phyloP scores from a whole-genome alignment of 352 stramenopile genomes.

The Globisporangium cystogenes region DNA sequence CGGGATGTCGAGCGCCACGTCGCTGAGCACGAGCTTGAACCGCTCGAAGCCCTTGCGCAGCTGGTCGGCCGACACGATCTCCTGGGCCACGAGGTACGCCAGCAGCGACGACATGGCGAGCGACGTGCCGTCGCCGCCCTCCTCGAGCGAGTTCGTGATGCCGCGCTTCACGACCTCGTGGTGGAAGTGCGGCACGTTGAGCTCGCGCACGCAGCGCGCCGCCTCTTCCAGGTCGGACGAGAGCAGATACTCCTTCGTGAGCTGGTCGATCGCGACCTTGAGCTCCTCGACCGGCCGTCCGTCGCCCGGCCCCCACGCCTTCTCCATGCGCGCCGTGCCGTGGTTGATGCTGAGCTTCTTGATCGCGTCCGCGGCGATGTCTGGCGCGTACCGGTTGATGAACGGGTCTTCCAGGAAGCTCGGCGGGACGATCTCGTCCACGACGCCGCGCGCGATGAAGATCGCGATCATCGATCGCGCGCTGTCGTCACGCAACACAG shows the following conservation, averaged over 20 bases:
- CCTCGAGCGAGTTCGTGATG: slow-evolving; percentile 52
- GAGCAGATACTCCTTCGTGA: slow-evolving; percentile 96
- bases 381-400: slow-evolving; percentile 90
- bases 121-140: slow-evolving; percentile 35
- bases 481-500: slow-evolving; percentile 6
- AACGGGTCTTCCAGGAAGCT: slow-evolving; percentile 97
- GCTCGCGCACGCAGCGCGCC: slow-evolving; percentile 88
- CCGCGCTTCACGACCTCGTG: slow-evolving; percentile 94
- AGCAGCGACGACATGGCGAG: slow-evolving; percentile 70
- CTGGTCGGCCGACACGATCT: slow-evolving; percentile 53
- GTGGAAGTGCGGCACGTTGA: slow-evolving; percentile 95
- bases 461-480: slow-evolving; percentile 92
- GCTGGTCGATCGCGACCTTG: slow-evolving; percentile 92
- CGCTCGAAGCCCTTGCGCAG: slow-evolving; percentile 80
- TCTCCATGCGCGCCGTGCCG: slow-evolving; percentile 93
- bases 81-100: slow-evolving; percentile 61
- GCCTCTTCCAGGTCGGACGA: slow-evolving; percentile 95
- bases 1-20: slow-evolving; percentile 66
- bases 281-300: slow-evolving; percentile 88
- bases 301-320: slow-evolving; percentile 96
- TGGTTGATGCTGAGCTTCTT: slow-evolving; percentile 97
- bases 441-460: slow-evolving; percentile 96
- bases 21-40: slow-evolving; percentile 61
- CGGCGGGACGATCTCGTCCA: slow-evolving; percentile 98
- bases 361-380: slow-evolving; percentile 95